Conservation (phyloP, 2,329 filamentous ascomycete genomes). For the Xylaria sp. region DNA sequence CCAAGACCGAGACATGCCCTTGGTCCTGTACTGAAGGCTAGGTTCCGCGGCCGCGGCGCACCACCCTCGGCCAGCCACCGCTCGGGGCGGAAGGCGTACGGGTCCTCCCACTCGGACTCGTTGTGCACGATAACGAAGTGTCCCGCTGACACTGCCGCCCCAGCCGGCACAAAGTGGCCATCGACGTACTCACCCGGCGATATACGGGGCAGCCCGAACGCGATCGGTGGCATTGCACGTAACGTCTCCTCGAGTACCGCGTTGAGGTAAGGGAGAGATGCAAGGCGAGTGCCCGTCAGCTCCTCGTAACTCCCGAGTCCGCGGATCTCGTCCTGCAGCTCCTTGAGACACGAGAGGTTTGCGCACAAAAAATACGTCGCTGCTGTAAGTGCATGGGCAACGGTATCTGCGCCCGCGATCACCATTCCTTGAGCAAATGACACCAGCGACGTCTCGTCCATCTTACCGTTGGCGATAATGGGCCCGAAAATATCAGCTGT, state of each 20-base stretch:
- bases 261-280: slow-evolving; percentile 32
- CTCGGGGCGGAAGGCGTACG: slow-evolving; percentile 35
- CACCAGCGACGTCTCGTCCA: slow-evolving; percentile 32
- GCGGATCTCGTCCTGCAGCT: slow-evolving; percentile 46
- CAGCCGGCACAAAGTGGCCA: slow-evolving; percentile 34
- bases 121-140: slow-evolving; percentile 36
- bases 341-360: slow-evolving; percentile 42
- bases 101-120: slow-evolving; percentile 31
- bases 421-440: slow-evolving; percentile 37
- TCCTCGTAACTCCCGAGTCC: slow-evolving; percentile 37
- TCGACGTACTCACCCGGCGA: slow-evolving; percentile 37
- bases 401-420: slow-evolving; percentile 51
- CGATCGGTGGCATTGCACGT: slow-evolving; percentile 33
- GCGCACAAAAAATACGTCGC: slow-evolving; percentile 46
- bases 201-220: slow-evolving; percentile 37
- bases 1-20: slow-evolving; percentile 36
- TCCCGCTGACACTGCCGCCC: slow-evolving; percentile 30
- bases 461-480: slow-evolving; percentile 18
- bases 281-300: slow-evolving; percentile 28
- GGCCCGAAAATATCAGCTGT: slow-evolving; percentile 20
- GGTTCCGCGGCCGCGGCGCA: slow-evolving; percentile 13
- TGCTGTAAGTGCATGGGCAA: slow-evolving; percentile 45
- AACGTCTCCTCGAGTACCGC: slow-evolving; percentile 38
- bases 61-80: slow-evolving; percentile 33
- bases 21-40: slow-evolving; percentile 36